Conservation (phyloP, 352 stramenopile species). For the Globisporangium rhizosaccharum region DNA sequence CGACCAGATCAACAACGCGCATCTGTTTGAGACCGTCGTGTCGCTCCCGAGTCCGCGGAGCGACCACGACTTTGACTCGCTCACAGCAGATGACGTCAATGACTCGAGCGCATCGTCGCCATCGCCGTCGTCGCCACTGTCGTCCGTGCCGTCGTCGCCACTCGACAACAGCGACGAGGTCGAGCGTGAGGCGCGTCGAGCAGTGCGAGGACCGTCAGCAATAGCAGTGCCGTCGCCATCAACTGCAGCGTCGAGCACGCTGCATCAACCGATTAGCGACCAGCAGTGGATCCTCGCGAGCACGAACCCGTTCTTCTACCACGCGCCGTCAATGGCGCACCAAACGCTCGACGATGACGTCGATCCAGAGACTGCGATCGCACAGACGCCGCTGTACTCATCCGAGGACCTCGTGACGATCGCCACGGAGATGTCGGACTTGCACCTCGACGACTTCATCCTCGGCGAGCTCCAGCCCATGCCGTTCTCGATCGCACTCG, state of each 20-base stretch:
- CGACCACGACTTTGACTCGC: slow-evolving; percentile 8
- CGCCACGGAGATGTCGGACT: slow-evolving; percentile 48
- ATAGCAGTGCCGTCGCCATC: not conserved
- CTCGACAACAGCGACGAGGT: not conserved
- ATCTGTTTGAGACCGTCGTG: slow-evolving; percentile 48
- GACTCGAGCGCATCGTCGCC: not conserved
- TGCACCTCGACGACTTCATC: slow-evolving; percentile 67
- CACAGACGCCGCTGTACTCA: slow-evolving; percentile 53
- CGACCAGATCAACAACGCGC: slow-evolving; percentile 51
- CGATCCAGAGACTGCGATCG: slow-evolving; percentile 65
- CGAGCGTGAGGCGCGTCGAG: not conserved
- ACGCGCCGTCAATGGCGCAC: slow-evolving; percentile 8
- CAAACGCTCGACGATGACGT: slow-evolving; percentile 39
- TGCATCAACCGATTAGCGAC: slow-evolving; percentile 15
- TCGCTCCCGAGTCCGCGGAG: slow-evolving; percentile 24
- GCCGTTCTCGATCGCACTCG: slow-evolving; percentile 4
- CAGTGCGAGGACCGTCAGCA: not conserved
- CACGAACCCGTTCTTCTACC: slow-evolving; percentile 47
- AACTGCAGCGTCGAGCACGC: not conserved
- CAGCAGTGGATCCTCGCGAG: slow-evolving; percentile 52
- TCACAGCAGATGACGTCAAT: not conserved
- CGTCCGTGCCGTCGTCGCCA: not conserved
- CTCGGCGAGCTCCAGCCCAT: slow-evolving; percentile 22
- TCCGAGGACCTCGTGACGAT: slow-evolving; percentile 54
- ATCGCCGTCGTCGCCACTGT: not conserved